A percentile compares a stretch with the other conserved stretches of the same genome.
These are phyloP conservation scores for Lactarius quietus DNA, from an alignment of 768 basidiomycete species.

Conservation along the genomic window DNA sequence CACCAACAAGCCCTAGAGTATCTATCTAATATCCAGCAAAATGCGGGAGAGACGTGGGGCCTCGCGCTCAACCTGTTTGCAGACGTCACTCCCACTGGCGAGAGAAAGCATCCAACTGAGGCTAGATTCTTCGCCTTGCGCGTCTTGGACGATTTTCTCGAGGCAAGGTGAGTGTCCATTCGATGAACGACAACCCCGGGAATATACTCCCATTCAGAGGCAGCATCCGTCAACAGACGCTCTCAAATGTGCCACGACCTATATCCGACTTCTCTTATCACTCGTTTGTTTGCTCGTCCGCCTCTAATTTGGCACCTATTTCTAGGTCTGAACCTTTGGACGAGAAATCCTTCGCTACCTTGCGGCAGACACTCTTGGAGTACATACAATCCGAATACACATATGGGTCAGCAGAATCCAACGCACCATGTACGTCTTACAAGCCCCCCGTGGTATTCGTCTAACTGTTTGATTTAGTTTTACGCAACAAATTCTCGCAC, in stretches of 20 bases:
- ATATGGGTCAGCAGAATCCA: conserved; percentile 77
- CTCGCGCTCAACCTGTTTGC: conserved; percentile 74
- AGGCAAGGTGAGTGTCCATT: conserved; percentile 60
- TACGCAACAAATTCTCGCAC: conserved; percentile 95
- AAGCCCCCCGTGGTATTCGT: conserved; percentile 3
- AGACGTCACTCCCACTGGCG: conserved; percentile 55
- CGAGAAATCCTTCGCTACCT: conserved; percentile 59
- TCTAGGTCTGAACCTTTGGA: conserved; percentile 65
- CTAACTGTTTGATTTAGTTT: conserved; percentile 45
- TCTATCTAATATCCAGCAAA: conserved; percentile 71
- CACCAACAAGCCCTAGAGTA: conserved; percentile 88
- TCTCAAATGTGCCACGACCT: not conserved
- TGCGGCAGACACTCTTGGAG: conserved; percentile 73
- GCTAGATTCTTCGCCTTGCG: conserved; percentile 79
- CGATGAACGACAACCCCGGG: not conserved
- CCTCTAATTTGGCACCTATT: conserved; percentile 4
- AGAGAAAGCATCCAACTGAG: conserved; percentile 63
- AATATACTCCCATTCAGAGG: not conserved
- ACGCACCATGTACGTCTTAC: conserved; percentile 66
- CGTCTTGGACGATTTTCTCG: conserved; percentile 78
- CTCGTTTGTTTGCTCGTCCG: not conserved
- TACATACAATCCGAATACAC: conserved; percentile 91
- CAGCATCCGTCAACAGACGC: not conserved
- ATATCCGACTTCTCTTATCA: not conserved
- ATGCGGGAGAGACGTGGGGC: conserved; percentile 73